Base-by-base conservation (phyloP, 179 eudicot species). In the Vitellaria paradoxa region DNA sequence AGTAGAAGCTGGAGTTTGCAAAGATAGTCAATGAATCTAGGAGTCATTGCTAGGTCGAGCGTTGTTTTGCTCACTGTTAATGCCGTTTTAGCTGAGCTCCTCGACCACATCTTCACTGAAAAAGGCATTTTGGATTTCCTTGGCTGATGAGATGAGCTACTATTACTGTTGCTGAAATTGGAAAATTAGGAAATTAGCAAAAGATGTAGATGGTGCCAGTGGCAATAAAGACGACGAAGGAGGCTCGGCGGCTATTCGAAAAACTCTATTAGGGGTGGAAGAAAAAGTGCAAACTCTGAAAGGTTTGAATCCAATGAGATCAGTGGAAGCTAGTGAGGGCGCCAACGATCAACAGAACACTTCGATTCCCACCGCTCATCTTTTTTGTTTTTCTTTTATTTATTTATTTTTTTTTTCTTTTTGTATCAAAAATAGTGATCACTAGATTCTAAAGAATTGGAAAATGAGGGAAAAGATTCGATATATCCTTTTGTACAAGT, bases 51-150 rank as follows among this genome's bases (percentile, higher is more conserved):
- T 1, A 97, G 97, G 3, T 93, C 98, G 1, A 91, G 94, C 79
- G 89, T 91, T 78, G 97, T 93, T 78, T 90, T 94, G 92, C 90
- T 93, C 17, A 91, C 97, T 47, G 86, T 93, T 49, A 94, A 94
- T 81, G 95, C 91, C 79, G 84, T 91, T 82, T 81, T 94, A 83
- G 97, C 98, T 64, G 97, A 94, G 87, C 79, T 94, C 40, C 93
- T 97, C 45, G 97, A 94, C 65, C 77, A 81, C 72, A 86, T 91
- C 49, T 94, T 94, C 79, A 93, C 89, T 63, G 98, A 97, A 1
- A 93, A 74, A 80, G 97, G 98, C n/a, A 79, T 94, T 66, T 97
- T 93, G 76, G 98, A 94, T 77, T 94, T 94, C 86, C 93, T 94
- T 72, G 87, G 90, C 8, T 82, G 67, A 78, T 3, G 59, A 46